Conservation (phyloP, 495 filamentous ascomycete species). For the Sporormia fimetaria region DNA sequence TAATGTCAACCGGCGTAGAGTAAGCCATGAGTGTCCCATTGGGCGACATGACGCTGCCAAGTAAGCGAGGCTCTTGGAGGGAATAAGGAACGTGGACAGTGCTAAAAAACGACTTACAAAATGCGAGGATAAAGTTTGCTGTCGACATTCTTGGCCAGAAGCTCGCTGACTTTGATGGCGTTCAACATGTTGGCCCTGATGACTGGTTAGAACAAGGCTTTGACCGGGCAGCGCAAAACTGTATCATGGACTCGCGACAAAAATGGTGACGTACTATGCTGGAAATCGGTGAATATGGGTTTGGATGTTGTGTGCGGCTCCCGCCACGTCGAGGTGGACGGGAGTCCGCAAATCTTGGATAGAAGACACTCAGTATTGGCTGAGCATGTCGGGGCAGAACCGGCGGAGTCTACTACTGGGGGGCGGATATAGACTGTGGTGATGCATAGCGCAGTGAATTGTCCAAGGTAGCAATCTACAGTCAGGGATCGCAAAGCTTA, state of each 20-base stretch:
- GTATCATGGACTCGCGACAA: not conserved
- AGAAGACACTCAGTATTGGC: no score
- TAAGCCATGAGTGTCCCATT: slow-evolving; percentile 35
- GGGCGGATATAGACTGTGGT: no score
- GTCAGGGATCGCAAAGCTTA: no score
- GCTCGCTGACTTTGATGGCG: slow-evolving; percentile 31
- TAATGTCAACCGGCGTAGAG: slow-evolving; percentile 31
- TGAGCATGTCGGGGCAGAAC: no score
- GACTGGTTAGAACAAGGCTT: not conserved
- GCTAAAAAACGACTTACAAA: slow-evolving; percentile 24
- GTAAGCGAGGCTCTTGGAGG: slow-evolving; percentile 3
- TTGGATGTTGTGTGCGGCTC: not conserved
- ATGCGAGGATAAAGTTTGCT: slow-evolving; percentile 32
- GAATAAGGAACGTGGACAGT: not conserved
- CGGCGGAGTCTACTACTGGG: no score
- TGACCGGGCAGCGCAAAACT: not conserved
- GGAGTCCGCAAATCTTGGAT: not conserved
- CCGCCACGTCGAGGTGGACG: slow-evolving; percentile 5
- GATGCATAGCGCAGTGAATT: no score
- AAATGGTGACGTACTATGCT: no score
- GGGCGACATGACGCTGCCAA: slow-evolving; percentile 32
- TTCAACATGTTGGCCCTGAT: slow-evolving; percentile 30
- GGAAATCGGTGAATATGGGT: not conserved
- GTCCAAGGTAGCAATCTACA: no score
- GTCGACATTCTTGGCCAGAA: slow-evolving; percentile 33